Evolutionary conservation across 2,329 filamentous ascomycete genomes (phyloP), one percentile per base, ranked within the genome.

Genomic region (Phaeomoniella chlamydospora): DNA sequence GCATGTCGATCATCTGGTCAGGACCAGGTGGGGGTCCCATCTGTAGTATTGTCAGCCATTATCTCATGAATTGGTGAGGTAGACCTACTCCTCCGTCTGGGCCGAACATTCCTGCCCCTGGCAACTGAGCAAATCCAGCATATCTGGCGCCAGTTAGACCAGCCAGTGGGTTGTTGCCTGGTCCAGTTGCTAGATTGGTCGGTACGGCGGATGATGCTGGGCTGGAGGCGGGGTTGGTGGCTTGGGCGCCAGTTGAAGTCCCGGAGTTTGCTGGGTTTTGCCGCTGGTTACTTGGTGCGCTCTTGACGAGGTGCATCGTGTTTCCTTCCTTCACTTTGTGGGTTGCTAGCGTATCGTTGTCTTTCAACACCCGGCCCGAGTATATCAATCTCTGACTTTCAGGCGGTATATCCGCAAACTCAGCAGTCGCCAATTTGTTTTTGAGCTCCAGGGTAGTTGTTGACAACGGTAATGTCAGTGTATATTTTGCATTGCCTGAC

Each of bases 271-370:
- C 59, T 11, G 66, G 68, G 43, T 68, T 69, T 49, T 72, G 70
- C 39, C 69, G 67, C 42, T 68, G 70, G 50, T 92, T 94, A 70
- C 87, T 94, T 41, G 83, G 82, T 31, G 90, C 88, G 54, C 86
- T 92, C 68, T 93, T 94, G 50, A 98, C 90, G 50, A 98, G 73
- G 58, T 98, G 90, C 48, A 98, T 77, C 13, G 88, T 96, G 59
- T 96, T 90, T 44, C 87, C 86, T 45, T 84, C 71, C 68, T 94
- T 94, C 59, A 98, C 87, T 68, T 94, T 96, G 66, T 92, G 92
- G 38, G 75, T 74, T 44, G 70, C 75, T 31, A 98, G 65, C 0
- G 81, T 78, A 49, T 98, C 88, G 40, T 80, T 76, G 56, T 98
- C 90, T 67, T 96, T 98, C 64, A 98, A 76, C 41, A 98, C 88